Percentiles rank a stretch among this genome's conserved stretches.
These are phyloP conservation scores for Trichoderma virens DNA, from an alignment of 495 filamentous ascomycete genomes.

Conservation along the genomic window DNA sequence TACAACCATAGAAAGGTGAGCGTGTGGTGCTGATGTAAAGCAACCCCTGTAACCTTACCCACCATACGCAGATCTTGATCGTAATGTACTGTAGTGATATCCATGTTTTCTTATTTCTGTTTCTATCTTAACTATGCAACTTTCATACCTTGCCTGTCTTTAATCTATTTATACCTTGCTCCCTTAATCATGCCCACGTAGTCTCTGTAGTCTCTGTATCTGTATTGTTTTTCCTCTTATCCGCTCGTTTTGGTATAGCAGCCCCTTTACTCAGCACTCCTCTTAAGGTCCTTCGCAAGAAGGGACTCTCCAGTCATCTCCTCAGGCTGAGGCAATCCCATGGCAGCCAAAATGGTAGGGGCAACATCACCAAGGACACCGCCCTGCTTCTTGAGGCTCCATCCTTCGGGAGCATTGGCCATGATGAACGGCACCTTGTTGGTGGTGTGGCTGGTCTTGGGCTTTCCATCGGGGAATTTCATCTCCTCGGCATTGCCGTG, in stretches of 20 bases:
- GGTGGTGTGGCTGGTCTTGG: slow-evolving; percentile 95
- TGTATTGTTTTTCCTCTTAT: background rate
- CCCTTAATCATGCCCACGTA: background rate
- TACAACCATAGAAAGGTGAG: no score
- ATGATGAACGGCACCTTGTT: slow-evolving; percentile 98
- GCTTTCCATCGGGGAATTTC: slow-evolving; percentile 88
- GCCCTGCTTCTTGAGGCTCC: slow-evolving; percentile 60
- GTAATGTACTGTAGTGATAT: no score
- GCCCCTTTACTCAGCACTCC: background rate
- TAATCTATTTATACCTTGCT: background rate
- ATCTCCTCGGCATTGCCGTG: slow-evolving; percentile 99
- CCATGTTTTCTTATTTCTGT: background rate
- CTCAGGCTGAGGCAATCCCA: slow-evolving; percentile 82
- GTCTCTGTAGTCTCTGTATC: background rate
- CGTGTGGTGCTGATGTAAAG: no score
- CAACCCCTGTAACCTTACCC: no score
- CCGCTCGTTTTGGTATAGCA: background rate
- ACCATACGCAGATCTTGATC: no score
- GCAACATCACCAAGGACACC: slow-evolving; percentile 95
- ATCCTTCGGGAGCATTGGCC: slow-evolving; percentile 89
- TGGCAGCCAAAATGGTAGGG: slow-evolving; percentile 78
- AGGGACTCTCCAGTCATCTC: slow-evolving; percentile 88
- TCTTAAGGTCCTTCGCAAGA: slow-evolving; percentile 53
- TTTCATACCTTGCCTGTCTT: background rate
- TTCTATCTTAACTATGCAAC: background rate